Evolutionary conservation across 1,139 yeast species (phyloP), one percentile per base, ranked within the genome.

Genomic region (Pichia sp.): DNA sequence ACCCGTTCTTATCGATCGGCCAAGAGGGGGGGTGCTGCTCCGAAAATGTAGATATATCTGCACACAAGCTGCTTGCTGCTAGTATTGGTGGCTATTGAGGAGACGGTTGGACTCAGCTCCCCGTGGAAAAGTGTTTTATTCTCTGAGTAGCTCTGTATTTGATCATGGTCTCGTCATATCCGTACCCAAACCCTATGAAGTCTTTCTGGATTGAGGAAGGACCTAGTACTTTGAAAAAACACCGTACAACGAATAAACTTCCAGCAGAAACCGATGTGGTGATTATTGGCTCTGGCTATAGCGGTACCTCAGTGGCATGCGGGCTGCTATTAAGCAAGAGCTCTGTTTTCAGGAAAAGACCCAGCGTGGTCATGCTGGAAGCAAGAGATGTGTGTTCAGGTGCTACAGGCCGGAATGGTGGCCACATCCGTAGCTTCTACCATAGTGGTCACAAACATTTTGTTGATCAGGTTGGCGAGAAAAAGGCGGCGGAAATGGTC

Each of bases 401-500:
- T 29, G 81, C 80, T 10, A 73, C 78, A 4, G 81, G 80, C 10
- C 65, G 81, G 52, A 77, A 77, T 54, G 80, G 81, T 31, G 81
- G 81, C 1, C 81, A 77, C 60, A 59, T 77, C 47, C 73, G 74
- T 44, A 76, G 78, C 8, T 70, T 67, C 53, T 68, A 65, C 47
- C 70, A 70, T 46, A 59, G 67, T 47, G 56, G 61, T 32, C 70
- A 67, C 41, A 60, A 62, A 4, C 54, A 61, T 4, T 67, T 65
- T 52, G 60, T 58, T 42, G 49, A 59, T 23, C 57, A 56, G 45
- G 61, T 61, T 49, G 72, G 74, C 13, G 56, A 61, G 30, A 51
- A 64, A 46, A 61, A 59, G 10, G 74, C 71, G 26, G 76, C 75
- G 11, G 70, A 70, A 42, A 62, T 72, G 30, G 67, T 64, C 13